phyloP scores from a whole-genome alignment of 2,329 filamentous ascomycete genomes.

The Monilinia vaccinii-corymbosi region DNA sequence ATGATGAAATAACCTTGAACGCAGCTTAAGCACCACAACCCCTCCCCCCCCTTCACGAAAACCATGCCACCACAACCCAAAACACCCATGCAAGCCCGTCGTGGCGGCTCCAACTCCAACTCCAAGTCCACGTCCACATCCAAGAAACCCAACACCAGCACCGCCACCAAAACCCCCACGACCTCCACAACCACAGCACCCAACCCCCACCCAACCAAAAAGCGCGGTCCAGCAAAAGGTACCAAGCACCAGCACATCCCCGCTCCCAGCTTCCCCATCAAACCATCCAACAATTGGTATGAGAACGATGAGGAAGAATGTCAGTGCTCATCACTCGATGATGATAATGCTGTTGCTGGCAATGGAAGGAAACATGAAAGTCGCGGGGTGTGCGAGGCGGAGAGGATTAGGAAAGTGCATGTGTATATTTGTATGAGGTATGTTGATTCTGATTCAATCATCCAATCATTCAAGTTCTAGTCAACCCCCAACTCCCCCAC shows the following conservation, averaged over 20 bases:
- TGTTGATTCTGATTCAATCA: not conserved
- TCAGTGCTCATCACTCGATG: not conserved
- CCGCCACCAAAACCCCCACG: not conserved
- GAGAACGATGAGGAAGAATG: not conserved
- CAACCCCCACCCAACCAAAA: not conserved
- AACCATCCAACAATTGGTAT: not conserved
- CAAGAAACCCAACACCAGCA: not conserved
- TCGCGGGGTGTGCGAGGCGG: not conserved
- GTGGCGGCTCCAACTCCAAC: not conserved
- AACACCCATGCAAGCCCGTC: not conserved
- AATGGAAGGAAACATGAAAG: not conserved
- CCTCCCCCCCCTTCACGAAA: not conserved
- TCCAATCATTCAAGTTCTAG: not conserved
- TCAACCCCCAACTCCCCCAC: no score
- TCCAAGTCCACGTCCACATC: not conserved
- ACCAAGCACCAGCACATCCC: not conserved
- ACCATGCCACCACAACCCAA: not conserved
- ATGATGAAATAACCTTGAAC: not conserved
- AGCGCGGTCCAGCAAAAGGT: not conserved
- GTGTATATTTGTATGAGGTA: not conserved
- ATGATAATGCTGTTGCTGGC: no score
- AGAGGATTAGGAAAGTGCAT: not conserved
- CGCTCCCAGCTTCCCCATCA: no score
- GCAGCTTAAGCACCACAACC: no score
- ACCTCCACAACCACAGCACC: not conserved